Evolutionary conservation across 225 moss, liverwort and hornwort species (phyloP).

Genomic region (Climacium dendroides): DNA sequence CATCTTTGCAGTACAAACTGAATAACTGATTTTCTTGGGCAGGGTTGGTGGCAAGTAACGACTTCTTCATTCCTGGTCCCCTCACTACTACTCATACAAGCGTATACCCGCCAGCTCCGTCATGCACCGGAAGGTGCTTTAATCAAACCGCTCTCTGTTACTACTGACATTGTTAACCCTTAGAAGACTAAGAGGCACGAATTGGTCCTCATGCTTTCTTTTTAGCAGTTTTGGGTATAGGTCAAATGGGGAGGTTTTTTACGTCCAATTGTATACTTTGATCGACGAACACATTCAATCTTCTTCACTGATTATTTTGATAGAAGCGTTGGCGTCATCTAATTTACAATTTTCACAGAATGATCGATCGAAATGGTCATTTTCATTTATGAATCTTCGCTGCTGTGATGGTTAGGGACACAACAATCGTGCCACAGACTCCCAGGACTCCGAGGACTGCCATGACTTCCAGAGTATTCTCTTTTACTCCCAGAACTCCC

Average conservation of each 20-base stretch:
- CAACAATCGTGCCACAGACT: not conserved
- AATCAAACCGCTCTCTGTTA: not conserved
- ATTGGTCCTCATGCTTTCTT: not conserved
- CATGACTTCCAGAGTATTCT: not conserved
- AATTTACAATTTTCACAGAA: not conserved
- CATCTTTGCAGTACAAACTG: not conserved
- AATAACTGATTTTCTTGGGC: not conserved
- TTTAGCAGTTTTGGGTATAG: not conserved
- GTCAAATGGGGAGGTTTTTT: not conserved
- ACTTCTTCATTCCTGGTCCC: slow-evolving; percentile 57
- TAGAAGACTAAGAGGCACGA: not conserved
- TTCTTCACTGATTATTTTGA: not conserved
- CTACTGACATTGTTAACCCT: not conserved
- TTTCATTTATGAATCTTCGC: not conserved
- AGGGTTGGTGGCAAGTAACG: slow-evolving; percentile 59
- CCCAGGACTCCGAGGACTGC: not conserved
- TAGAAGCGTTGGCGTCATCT: not conserved
- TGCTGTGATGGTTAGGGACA: not conserved
- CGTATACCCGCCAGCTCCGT: not conserved
- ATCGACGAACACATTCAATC: not conserved
- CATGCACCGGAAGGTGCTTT: slow-evolving; percentile 8
- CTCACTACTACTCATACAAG: not conserved
- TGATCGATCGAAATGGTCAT: not conserved
- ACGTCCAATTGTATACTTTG: not conserved
- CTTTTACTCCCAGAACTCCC: not conserved